Conservation (phyloP, 306 rosid genomes). For the Ormosia emarginata region DNA sequence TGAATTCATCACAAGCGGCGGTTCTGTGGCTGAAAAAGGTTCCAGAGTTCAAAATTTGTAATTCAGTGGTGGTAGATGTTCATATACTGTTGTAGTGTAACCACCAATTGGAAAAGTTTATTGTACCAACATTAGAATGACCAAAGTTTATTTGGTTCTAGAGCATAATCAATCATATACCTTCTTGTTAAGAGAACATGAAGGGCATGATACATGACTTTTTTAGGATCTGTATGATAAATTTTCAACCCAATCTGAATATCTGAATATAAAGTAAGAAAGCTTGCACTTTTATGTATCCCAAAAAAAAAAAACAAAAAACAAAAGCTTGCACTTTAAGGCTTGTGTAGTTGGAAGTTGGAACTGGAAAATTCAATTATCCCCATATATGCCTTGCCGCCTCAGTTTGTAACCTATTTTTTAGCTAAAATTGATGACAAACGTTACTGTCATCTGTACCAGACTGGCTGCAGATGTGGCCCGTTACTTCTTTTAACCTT, state of each 20-base stretch:
- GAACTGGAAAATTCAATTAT: neutral
- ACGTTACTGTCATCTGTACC: neutral
- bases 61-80: slow-evolving; percentile 5
- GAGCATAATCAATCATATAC: neutral
- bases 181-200: neutral
- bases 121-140: neutral
- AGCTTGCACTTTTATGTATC: neutral
- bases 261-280: neutral
- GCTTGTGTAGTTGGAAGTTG: neutral
- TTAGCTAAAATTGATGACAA: neutral
- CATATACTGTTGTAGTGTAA: slow-evolving; percentile 4
- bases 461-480: neutral
- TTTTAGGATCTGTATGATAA: neutral
- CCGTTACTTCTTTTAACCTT: neutral
- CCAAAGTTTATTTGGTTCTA: neutral
- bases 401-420: neutral
- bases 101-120: neutral
- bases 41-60: slow-evolving; percentile 12
- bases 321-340: neutral
- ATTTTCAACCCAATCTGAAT: neutral
- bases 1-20: slow-evolving; percentile 17
- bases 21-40: neutral
- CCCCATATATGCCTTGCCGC: neutral
- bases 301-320: neutral
- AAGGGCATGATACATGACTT: neutral